Conservation (phyloP, 352 stramenopile genomes). For the Globisporangium rhizosaccharum region DNA sequence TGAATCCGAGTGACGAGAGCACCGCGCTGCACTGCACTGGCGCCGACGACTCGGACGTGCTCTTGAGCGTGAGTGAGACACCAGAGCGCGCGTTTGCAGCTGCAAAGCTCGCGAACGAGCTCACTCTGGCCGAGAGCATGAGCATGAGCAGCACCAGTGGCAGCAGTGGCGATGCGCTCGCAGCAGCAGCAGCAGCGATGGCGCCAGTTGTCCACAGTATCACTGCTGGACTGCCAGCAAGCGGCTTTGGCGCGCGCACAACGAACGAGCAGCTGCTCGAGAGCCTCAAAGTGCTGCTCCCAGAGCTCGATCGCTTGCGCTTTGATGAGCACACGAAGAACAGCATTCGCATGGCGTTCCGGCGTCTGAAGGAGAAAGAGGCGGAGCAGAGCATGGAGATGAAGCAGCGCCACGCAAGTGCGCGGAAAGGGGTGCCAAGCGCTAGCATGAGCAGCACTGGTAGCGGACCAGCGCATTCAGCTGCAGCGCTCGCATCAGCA, state of each 20-base stretch:
- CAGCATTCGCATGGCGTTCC: constrained; percentile 47
- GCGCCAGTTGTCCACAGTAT: too few relatives aligned
- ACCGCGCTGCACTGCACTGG: constrained; percentile 36
- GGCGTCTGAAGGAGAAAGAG: constrained; percentile 33
- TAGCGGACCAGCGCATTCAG: too few relatives aligned
- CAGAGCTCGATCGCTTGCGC: constrained; percentile 42
- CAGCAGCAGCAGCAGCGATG: neutral
- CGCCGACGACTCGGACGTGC: constrained; percentile 36
- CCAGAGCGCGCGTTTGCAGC: neutral
- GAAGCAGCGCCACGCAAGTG: constrained; percentile 10
- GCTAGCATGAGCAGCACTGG: neutral
- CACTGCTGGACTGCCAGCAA: neutral
- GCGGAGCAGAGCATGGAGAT: constrained; percentile 2
- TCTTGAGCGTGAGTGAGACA: constrained; percentile 20
- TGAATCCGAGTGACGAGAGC: constrained; percentile 41
- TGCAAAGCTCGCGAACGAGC: constrained; percentile 2
- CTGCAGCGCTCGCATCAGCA: too few relatives aligned
- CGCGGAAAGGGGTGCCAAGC: neutral
- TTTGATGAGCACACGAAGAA: constrained; percentile 59
- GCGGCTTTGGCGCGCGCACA: constrained; percentile 13
- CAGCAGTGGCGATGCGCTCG: neutral
- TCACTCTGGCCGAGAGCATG: neutral
- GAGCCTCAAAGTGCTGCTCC: constrained; percentile 42
- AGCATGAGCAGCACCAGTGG: neutral
- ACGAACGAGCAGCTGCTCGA: constrained; percentile 45